Evolutionary conservation across 1,284 basidiomycete species (phyloP).

Genomic region (Pseudozyma sp.): DNA sequence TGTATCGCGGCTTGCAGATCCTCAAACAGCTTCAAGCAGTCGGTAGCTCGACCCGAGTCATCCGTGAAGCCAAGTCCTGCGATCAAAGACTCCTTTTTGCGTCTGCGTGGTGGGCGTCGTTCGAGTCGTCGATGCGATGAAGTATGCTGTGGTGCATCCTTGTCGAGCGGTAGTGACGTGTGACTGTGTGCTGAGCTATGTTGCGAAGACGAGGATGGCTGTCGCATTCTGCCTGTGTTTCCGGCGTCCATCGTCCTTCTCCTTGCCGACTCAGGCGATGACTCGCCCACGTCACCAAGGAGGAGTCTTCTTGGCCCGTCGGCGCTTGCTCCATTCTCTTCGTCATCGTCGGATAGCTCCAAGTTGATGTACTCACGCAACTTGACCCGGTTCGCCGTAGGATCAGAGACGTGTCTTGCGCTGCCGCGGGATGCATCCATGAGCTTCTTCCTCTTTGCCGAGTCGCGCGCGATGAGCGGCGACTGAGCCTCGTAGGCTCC

Average conservation of each 20-base stretch:
- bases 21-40: constrained; percentile 45
- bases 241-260: constrained; percentile 41
- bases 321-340: not conserved
- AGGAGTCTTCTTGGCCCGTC: constrained; percentile 21
- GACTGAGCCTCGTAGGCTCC: constrained; percentile 29
- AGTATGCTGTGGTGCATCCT: constrained; percentile 9
- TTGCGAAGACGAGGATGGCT: constrained; percentile 8
- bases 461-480: constrained; percentile 26
- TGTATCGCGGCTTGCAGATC: constrained; percentile 44
- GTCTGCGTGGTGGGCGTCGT: constrained; percentile 31
- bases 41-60: constrained; percentile 17
- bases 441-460: constrained; percentile 35
- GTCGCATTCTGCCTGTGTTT: constrained; percentile 34
- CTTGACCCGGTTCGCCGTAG: constrained; percentile 14
- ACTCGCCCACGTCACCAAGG: constrained; percentile 36
- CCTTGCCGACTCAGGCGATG: constrained; percentile 40
- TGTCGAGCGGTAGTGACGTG: not conserved
- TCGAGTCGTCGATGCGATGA: constrained; percentile 22
- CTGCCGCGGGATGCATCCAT: constrained; percentile 1
- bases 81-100: constrained; percentile 45
- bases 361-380: constrained; percentile 13
- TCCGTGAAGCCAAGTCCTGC: constrained; percentile 37
- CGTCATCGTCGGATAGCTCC: constrained; percentile 25
- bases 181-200: constrained; percentile 6
- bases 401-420: constrained; percentile 23